Conservation (phyloP, 176 grass and related monocot species). For the Musa acuminata region DNA sequence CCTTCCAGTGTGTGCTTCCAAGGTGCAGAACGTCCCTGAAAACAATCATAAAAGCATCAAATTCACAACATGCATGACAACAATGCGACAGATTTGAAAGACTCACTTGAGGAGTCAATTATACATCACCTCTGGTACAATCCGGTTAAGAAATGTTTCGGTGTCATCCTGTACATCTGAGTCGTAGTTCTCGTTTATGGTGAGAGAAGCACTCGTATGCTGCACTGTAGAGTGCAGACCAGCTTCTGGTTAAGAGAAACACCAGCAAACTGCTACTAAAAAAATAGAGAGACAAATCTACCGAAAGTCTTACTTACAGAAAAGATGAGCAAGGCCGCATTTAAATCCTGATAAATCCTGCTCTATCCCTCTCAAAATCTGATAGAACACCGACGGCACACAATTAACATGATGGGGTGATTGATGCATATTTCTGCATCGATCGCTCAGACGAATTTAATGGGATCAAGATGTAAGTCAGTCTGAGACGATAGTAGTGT, state of each 20-base stretch:
- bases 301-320: conserved; percentile 46
- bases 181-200: conserved; percentile 97
- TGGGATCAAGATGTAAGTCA: background rate
- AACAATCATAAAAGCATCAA: background rate
- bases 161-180: conserved; percentile 84
- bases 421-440: background rate
- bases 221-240: conserved; percentile 53
- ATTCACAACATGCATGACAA: background rate
- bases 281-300: background rate
- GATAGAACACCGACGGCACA: conserved; percentile 14
- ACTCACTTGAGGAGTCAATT: background rate
- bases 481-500: background rate
- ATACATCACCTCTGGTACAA: conserved; percentile 77
- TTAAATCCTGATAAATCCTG: conserved; percentile 70
- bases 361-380: conserved; percentile 67
- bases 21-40: conserved; percentile 80
- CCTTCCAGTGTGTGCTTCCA: conserved; percentile 97
- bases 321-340: conserved; percentile 78
- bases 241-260: conserved; percentile 11
- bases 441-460: background rate
- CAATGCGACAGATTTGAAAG: background rate
- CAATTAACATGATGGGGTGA: background rate
- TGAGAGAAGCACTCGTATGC: conserved; percentile 92
- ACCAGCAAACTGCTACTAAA: background rate
- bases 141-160: conserved; percentile 84